Evolutionary conservation across 2,329 filamentous ascomycete species (phyloP).

Genomic region (Penicillium sp.): DNA sequence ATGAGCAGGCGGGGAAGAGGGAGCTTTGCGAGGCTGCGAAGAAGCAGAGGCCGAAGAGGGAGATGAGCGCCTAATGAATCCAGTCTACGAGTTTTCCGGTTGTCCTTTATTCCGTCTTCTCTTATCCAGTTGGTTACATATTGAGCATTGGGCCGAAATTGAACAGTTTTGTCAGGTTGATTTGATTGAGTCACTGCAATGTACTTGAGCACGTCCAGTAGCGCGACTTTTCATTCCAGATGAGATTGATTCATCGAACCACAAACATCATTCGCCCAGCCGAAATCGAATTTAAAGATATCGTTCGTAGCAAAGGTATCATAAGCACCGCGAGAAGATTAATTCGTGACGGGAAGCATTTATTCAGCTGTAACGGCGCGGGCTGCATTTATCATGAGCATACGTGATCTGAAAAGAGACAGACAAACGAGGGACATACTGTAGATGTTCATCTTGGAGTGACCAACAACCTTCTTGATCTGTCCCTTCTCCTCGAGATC

Average conservation of each 20-base stretch:
- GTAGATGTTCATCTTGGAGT: slow-evolving; percentile 99
- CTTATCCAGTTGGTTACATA: neutral
- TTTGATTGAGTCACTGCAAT: slow-evolving; percentile 33
- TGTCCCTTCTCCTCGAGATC: slow-evolving; percentile 97
- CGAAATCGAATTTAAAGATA: slow-evolving; percentile 43
- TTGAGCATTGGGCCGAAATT: slow-evolving; percentile 17
- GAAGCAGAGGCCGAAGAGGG: slow-evolving; percentile 65
- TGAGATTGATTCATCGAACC: slow-evolving; percentile 36
- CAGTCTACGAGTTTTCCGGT: neutral
- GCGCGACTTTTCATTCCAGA: slow-evolving; percentile 36
- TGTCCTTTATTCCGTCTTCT: neutral
- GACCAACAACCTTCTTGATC: slow-evolving; percentile 96
- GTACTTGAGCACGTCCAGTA: slow-evolving; percentile 40
- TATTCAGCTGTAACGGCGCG: slow-evolving; percentile 52
- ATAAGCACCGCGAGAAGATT: slow-evolving; percentile 44
- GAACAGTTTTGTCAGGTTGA: slow-evolving; percentile 30
- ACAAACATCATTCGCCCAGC: slow-evolving; percentile 43
- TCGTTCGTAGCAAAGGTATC: slow-evolving; percentile 44
- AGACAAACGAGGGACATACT: slow-evolving; percentile 61
- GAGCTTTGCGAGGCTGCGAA: slow-evolving; percentile 73
- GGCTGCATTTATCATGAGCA: slow-evolving; percentile 34
- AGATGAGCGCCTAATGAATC: slow-evolving; percentile 15
- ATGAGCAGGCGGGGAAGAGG: slow-evolving; percentile 58
- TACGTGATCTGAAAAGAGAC: neutral
- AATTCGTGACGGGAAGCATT: slow-evolving; percentile 38